A percentile compares a stretch with the other conserved stretches of the same genome.
phyloP scores from a whole-genome alignment of 1,139 yeast species.

The Diutina scorzettiae region DNA sequence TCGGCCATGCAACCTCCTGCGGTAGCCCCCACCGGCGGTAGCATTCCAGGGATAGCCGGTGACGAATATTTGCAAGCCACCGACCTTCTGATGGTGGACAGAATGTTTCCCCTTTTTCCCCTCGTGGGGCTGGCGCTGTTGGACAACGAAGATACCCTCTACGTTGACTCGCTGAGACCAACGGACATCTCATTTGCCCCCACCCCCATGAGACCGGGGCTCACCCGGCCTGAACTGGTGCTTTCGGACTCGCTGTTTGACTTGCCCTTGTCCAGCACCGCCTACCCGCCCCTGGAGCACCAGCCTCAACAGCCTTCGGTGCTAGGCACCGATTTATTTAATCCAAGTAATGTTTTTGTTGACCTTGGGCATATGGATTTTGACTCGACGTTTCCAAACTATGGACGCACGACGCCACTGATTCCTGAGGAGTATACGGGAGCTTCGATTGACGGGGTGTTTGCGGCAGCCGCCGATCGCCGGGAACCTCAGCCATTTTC shows the following conservation, averaged over 20 bases:
- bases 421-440: constrained; percentile 2
- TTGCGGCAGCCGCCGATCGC: neutral
- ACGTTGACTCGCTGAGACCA: neutral
- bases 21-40: no score
- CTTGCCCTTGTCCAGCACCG: neutral
- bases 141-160: constrained; percentile 13
- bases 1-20: neutral
- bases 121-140: constrained; percentile 35
- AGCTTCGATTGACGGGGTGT: neutral
- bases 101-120: constrained; percentile 40
- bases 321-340: neutral
- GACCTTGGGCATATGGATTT: neutral
- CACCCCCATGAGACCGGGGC: neutral
- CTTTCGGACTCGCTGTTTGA: constrained; percentile 5
- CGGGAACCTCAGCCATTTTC: neutral
- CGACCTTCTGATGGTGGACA: constrained; percentile 4
- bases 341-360: neutral
- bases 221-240: constrained; percentile 5
- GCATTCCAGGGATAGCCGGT: neutral
- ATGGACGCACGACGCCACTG: constrained; percentile 1
- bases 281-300: constrained; percentile 4
- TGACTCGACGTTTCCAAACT: neutral
- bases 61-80: neutral
- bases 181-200: neutral
- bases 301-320: neutral